Evolutionary conservation across 176 grass and related monocot species (phyloP), one percentile per base, ranked within the genome.

Genomic region (Aegilops longissima): DNA sequence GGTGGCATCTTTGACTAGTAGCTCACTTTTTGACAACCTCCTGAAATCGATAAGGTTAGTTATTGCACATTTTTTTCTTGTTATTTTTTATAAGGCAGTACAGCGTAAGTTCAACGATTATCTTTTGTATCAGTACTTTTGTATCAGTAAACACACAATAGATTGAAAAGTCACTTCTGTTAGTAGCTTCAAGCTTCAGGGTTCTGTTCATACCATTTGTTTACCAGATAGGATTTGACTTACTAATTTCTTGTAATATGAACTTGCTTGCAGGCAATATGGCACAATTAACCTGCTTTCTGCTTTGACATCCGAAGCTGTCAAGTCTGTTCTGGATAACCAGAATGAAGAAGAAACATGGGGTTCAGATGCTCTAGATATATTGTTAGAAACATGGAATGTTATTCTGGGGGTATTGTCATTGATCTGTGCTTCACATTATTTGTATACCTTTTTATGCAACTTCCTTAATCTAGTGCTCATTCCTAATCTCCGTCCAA

Each of bases 341-440:
- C 88, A 88, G 56, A 88, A 90, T 73, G 97, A 94, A 90, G 97
- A 96, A 84, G 91, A 95, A 88, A 93, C 94, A 36, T 99, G 94
- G 97, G 87, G 84, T 83, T 89, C 91, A 31, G 94, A 99, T 66
- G 84, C 92, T 86, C 89, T 94, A 81, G 97, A 98, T 90, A 96
- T 98, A 79, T 92, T 96, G 58, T 91, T 98, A 86, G 97, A 98
- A 86, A 93, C 90, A 74, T 98, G 97, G 97, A 96, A 90, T 92
- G 90, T 98, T 81, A 83, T 96, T 90, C 89, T 98, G 56, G 90
- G 85, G 97, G 97, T 98, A 94, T 62, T 71, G 61, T 54, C 45
- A 63, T 70, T 73, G 66, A 79, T 45, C 51, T 85, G 35, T 81
- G 30, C 34, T 70, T 83, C 13, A 85, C 31, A 84, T 61, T 21